Evolutionary conservation across 2,329 filamentous ascomycete genomes (phyloP), one percentile per base, ranked within the genome.

Genomic region (Aureobasidium sp.): DNA sequence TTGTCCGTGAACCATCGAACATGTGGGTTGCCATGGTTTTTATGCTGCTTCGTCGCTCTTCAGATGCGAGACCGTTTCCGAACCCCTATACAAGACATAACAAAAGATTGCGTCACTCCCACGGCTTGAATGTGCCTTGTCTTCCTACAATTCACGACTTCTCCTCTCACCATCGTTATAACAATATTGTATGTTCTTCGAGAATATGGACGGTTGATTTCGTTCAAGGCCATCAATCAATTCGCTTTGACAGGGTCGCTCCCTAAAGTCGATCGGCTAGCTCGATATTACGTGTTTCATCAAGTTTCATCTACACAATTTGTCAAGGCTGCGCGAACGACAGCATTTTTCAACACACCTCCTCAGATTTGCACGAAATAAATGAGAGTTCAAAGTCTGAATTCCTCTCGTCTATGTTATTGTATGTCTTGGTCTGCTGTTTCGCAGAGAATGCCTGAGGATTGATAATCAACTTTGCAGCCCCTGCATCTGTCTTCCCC

Each of bases 71-170:
- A 53, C 35, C 49, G 49, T 53, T 53, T 27, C 23, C 19, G 35
- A 53, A 40, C 49, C 49, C 49, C 49, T 53, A 53, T 53, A 53
- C 49, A 53, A 53, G 49, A 53, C 49, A 53, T 53, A 15, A 38
- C 15, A 37, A 40, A 38, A 27, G 13, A 53, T 51, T 17, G 49
- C 49, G 49, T 53, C 49, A 40, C 49, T 53, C 9, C 21, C 8
- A n/a, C n/a, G 47, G 29, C 49, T n/a, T 31, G 47, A 40, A 40
- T 27, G 23, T 25, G 15, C 29, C 33, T 51, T 51, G n/a, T 13
- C 17, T 27, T 7, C 13, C 35, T 29, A 29, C 23, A 19, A 53
- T 15, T n/a, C n/a, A n/a, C n/a, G n/a, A 8, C 13, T 21, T 38
- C 13, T 37, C n/a, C n/a, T 25, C 33, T 37, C 6, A 25, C 13